These are phyloP conservation scores for Zygoascus hellenicus DNA, from an alignment of 1,139 yeast species.

Conservation along the genomic window DNA sequence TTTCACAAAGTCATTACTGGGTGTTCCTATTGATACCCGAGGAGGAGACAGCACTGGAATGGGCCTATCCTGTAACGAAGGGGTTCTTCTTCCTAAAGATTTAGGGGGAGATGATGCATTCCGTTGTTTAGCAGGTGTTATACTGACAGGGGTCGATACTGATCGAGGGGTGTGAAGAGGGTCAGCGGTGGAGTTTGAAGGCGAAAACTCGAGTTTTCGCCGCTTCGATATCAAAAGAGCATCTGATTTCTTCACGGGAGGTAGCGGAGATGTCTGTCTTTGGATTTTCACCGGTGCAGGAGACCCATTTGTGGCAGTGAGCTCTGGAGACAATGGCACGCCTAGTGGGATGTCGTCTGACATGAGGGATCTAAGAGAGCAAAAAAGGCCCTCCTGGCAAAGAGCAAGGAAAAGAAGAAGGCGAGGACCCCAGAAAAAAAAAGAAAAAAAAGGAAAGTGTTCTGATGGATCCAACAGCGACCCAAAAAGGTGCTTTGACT, in stretches of 20 bases:
- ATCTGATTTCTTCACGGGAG: constrained; percentile 21
- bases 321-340: constrained; percentile 2
- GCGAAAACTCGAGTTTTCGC: constrained; percentile 23
- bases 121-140: constrained; percentile 27
- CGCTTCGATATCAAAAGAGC: constrained; percentile 25
- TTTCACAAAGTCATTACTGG: too few species aligned
- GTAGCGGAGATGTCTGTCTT: constrained; percentile 18
- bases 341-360: constrained; percentile 3
- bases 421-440: too few species aligned
- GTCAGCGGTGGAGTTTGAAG: constrained; percentile 16
- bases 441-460: too few species aligned
- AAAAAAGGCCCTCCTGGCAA: too few species aligned
- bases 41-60: constrained; percentile 31
- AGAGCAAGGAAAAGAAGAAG: too few species aligned
- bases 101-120: constrained; percentile 25
- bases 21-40: background rate
- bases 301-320: constrained; percentile 4
- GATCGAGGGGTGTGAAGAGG: background rate
- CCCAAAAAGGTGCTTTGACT: too few species aligned
- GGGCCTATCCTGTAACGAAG: constrained; percentile 29
- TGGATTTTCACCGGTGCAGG: constrained; percentile 22
- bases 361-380: background rate
- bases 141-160: constrained; percentile 7
- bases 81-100: constrained; percentile 22
- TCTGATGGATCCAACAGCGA: too few species aligned